Percentiles rank a stretch among this genome's conserved stretches.
Evolutionary conservation across 1,139 yeast genomes (phyloP).

Genomic region (Candida dubliniensis): DNA sequence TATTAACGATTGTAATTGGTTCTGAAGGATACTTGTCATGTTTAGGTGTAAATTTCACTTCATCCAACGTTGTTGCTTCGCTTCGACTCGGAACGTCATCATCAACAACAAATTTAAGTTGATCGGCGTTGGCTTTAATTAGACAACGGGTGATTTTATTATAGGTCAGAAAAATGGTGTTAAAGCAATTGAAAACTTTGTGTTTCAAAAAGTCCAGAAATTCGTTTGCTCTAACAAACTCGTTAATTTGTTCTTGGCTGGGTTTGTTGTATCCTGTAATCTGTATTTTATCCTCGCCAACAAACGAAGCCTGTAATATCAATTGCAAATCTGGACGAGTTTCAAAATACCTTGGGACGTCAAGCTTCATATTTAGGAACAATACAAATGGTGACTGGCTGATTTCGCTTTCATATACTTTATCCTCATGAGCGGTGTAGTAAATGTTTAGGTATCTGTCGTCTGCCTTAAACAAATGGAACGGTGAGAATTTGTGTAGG

Average conservation of each 20-base stretch:
- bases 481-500: conserved; percentile 76
- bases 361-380: conserved; percentile 52
- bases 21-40: conserved; percentile 5
- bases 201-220: conserved; percentile 25
- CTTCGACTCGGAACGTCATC: conserved; percentile 12
- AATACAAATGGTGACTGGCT: conserved; percentile 63
- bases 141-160: conserved; percentile 24
- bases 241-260: conserved; percentile 24
- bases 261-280: conserved; percentile 29
- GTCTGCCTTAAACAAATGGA: conserved; percentile 67
- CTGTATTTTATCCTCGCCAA: conserved; percentile 29
- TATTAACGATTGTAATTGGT: conserved; percentile 10
- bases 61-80: conserved; percentile 6
- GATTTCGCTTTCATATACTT: conserved; percentile 58
- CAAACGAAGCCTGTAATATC: conserved; percentile 29
- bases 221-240: conserved; percentile 22
- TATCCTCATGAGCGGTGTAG: conserved; percentile 77
- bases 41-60: conserved; percentile 4
- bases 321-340: conserved; percentile 25
- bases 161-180: conserved; percentile 23
- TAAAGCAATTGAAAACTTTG: conserved; percentile 22
- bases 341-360: conserved; percentile 26
- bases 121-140: conserved; percentile 21
- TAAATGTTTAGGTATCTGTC: conserved; percentile 46
- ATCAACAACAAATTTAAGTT: conserved; percentile 23